Base-by-base conservation (phyloP, 768 basidiomycete genomes). In the Termitomyces titanicus region DNA sequence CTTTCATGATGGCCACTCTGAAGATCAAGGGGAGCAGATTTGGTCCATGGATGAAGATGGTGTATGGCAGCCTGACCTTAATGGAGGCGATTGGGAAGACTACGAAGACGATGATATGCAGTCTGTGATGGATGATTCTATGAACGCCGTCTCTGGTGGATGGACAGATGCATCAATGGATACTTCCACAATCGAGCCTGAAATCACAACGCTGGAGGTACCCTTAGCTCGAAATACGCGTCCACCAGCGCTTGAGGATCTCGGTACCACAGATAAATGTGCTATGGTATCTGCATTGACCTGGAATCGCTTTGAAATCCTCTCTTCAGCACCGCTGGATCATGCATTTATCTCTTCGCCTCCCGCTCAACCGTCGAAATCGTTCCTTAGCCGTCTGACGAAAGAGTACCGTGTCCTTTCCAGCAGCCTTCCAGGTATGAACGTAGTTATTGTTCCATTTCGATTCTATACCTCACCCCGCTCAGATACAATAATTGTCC, bases 291-390 rank as follows among this genome's bases (percentile, higher is more conserved):
- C 75, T 18, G 68, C 71, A 3, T 65, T 72, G 8, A 60, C 73
- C 38, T 94, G 92, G 92, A 84, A 84, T 60, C 83, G 85, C n/a
- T 98, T 98, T 64, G 85, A 87, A 51, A 73, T 96, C 40, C 73
- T 93, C 24, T 69, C 91, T 31, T 79, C 82, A 33, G 87, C 88
- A 15, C 94, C 94, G 22, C 61, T 61, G 45, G 95, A 97, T 64
- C 94, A 98, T 62, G 87, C 90, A 2, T 98, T 88, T 70, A 81
- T 81, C 66, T 77, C 77, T 31, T 79, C 84, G 17, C 59, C 80
- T 3, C 79, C 83, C 20, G 73, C 80, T 9, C 84, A 85, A 56
- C 85, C 88, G 3, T 83, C 86, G 7, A 90, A 88, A 64, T 63
- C 76, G 13, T 98, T 94, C 70, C 74, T 91, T 50, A 74, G 79